phyloP scores from a whole-genome alignment of 129 eudicot genomes.

The Arctium minus region DNA sequence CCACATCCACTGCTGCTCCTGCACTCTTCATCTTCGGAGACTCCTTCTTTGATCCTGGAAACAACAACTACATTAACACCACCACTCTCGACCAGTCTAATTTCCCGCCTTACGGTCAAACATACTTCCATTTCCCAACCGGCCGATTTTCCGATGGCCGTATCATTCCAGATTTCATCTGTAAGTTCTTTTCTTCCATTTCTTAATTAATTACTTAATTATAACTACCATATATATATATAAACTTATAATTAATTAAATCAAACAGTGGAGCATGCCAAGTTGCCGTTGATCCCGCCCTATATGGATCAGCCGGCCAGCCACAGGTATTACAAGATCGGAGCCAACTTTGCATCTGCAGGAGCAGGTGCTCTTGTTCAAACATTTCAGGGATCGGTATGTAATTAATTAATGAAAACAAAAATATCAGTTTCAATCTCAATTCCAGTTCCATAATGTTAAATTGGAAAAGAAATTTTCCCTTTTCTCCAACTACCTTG shows the following conservation, averaged over 20 bases:
- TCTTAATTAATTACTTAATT: not conserved
- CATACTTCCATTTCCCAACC: constrained; percentile 52
- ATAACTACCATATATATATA: not conserved
- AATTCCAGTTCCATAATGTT: too few relatives aligned
- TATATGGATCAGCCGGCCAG: constrained; percentile 34
- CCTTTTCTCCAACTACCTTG: too few relatives aligned
- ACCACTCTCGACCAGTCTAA: constrained; percentile 45
- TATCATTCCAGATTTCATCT: constrained; percentile 54
- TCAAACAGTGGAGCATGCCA: constrained; percentile 45
- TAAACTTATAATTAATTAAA: not conserved
- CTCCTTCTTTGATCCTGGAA: constrained; percentile 53
- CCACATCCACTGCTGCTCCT: not conserved
- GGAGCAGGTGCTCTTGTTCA: constrained; percentile 62
- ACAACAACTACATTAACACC: constrained; percentile 57
- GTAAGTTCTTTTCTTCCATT: constrained; percentile 6
- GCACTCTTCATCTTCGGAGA: constrained; percentile 48
- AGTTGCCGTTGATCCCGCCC: constrained; percentile 50
- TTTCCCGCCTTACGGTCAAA: constrained; percentile 51
- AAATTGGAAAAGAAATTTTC: not conserved
- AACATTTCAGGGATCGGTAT: constrained; percentile 62
- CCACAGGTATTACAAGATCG: constrained; percentile 9
- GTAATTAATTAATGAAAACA: not conserved
- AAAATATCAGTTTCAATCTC: too few relatives aligned
- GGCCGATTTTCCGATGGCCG: constrained; percentile 71
- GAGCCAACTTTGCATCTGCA: constrained; percentile 73